Evolutionary conservation across 345 rosid species (phyloP), one percentile per base, ranked within the genome.

Genomic region (Cardamine chenopodiifolia): DNA sequence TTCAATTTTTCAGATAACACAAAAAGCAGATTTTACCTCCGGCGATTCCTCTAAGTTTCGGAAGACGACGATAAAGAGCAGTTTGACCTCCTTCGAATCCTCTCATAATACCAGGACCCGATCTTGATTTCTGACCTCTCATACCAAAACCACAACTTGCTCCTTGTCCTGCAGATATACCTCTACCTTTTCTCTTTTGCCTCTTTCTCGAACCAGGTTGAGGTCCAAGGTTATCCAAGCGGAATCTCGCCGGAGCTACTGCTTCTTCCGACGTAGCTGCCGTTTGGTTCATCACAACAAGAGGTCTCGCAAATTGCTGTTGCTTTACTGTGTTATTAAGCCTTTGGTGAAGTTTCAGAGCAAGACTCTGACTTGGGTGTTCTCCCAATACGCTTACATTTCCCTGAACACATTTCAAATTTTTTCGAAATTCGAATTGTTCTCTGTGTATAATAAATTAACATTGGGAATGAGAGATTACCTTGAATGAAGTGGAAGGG

Each of bases 81-180:
- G 90, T 95, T 79, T 91, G 97, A 0, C 97, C 97, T n/a, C 99
- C 97, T 79, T 95, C 97, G 28, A 95, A 95, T 0, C 97, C 99
- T 81, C 78, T 87, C 76, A 83, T 83, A 42, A 90, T 86, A 15
- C 99, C 99, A 12, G 92, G 97, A 68, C 97, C 99, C 0, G 97
- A 88, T 62, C 97, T 81, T 12, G 99, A 95, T 63, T 94, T 94
- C 86, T 94, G 97, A n/a, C 98, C 98, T 80, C 96, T 86, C 98
- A 91, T 91, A 8, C 97, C 98, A 60, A 90, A 90, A 66, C 97
- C 98, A 63, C 97, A 91, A 71, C 97, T 94, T 11, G 84, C 85
- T 2, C 98, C 97, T 76, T 94, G 97, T 3, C 97, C 97, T 10
- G 98, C 96, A 0, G 97, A 75, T 18, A 85, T 84, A 50, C 97